A percentile compares a stretch with the other conserved stretches of the same genome.
Conservation (phyloP, 345 rosid species). For the Pugionium dolabratum region DNA sequence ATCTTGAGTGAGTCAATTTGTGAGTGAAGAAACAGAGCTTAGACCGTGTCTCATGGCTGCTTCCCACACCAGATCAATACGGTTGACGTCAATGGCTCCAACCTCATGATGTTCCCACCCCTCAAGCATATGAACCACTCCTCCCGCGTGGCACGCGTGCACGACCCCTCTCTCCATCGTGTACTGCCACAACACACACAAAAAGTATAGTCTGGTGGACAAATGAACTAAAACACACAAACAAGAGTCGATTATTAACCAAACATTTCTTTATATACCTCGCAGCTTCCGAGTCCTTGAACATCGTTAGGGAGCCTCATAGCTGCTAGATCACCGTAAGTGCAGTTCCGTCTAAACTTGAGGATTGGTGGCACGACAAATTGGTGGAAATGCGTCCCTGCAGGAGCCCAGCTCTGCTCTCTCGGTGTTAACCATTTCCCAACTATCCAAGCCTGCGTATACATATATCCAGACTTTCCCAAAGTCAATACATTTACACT, state of each 20-base stretch:
- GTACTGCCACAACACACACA: constrained; percentile 55
- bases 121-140: constrained; percentile 81
- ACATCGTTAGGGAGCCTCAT: constrained; percentile 90
- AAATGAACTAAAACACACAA: neutral
- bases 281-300: constrained; percentile 84
- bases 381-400: constrained; percentile 91
- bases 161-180: constrained; percentile 96
- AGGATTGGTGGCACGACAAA: constrained; percentile 95
- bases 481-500: neutral
- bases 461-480: neutral
- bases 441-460: constrained; percentile 83
- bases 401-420: constrained; percentile 93
- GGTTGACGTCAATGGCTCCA: constrained; percentile 84
- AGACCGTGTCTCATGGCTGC: constrained; percentile 86
- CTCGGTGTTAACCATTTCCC: constrained; percentile 95
- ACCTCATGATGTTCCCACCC: constrained; percentile 98
- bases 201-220: neutral
- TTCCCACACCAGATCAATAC: constrained; percentile 87
- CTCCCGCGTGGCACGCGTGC: constrained; percentile 99
- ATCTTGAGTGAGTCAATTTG: constrained; percentile 19
- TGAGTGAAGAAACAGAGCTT: constrained; percentile 52
- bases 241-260: neutral
- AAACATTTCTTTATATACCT: constrained; percentile 48
- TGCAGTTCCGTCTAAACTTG: constrained; percentile 73
- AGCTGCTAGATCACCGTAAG: constrained; percentile 96